Conservation (phyloP, 495 filamentous ascomycete species). For the Thozetella sp. region DNA sequence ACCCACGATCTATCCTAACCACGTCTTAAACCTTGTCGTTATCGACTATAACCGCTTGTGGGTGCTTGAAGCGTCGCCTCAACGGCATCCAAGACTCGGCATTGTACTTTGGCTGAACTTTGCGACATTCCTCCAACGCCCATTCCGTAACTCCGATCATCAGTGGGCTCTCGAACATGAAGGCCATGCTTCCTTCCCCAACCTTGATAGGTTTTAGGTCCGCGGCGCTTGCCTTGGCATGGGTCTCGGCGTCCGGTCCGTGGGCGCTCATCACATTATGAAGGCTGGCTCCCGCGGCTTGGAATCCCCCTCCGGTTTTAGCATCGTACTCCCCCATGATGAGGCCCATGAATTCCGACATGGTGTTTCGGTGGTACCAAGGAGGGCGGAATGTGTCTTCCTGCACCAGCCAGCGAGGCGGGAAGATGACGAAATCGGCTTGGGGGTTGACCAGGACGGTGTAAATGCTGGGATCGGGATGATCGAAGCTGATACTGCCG, state of each 20-base stretch:
- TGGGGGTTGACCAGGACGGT: slow-evolving; percentile 76
- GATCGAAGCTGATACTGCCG: slow-evolving; percentile 73
- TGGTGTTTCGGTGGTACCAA: slow-evolving; percentile 82
- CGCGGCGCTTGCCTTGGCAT: slow-evolving; percentile 60
- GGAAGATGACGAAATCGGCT: slow-evolving; percentile 84
- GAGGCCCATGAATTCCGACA: slow-evolving; percentile 85
- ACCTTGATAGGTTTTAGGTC: slow-evolving; percentile 56
- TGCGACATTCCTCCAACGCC: slow-evolving; percentile 80
- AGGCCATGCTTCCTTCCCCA: slow-evolving; percentile 60
- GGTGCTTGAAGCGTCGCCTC: slow-evolving; percentile 72
- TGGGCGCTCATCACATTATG: slow-evolving; percentile 64
- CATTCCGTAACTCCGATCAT: slow-evolving; percentile 94
- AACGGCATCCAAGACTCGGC: slow-evolving; percentile 82
- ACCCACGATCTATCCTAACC: not conserved
- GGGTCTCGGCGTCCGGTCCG: slow-evolving; percentile 62
- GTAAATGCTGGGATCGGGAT: slow-evolving; percentile 82
- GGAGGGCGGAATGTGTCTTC: slow-evolving; percentile 83
- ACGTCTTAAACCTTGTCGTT: not conserved
- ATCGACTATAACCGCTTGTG: not conserved
- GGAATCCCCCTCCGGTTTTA: slow-evolving; percentile 58
- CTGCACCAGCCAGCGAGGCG: slow-evolving; percentile 76
- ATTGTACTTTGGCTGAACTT: slow-evolving; percentile 83
- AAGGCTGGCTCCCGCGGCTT: slow-evolving; percentile 55
- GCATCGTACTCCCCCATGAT: slow-evolving; percentile 66
- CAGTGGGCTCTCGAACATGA: slow-evolving; percentile 71